Base-by-base conservation (phyloP, 108 stramenopile species). In the Pelagomonas calceolata region DNA sequence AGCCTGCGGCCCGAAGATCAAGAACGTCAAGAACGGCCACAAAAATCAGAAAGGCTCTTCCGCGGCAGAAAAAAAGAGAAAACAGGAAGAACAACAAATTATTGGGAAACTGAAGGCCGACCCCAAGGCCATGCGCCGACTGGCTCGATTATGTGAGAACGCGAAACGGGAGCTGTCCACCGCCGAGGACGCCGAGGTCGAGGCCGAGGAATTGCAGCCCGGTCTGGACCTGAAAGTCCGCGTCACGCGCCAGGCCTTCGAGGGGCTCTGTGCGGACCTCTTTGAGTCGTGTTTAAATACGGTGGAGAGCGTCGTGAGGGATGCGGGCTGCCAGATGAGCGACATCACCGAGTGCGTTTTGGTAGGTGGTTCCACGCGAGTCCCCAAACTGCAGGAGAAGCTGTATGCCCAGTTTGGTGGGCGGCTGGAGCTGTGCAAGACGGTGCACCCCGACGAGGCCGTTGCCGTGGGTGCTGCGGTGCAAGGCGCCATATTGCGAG, bases 391-490 rank as follows among this genome's bases (percentile, higher is more conserved):
- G 33, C 85, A 86, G 68, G 76, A 82, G 32, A 68, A 75, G 33
- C 71, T 91, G 60, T 79, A 68, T 70, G 72, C 80, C 46, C 79
- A 89, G 75, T 90, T 91, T 82, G 80, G 43, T 32, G 86, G 85
- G 34, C 73, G 84, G 43, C 72, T 91, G 63, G 85, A 86, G 68
- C 68, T 88, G 4, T 88, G 87, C 78, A 88, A 88, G 72, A 75
- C 80, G 4, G 81, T 88, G n/a, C 85, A 88, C 78, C 85, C 87
- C 4, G 87, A 88, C 76, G 87, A 88, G 81, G 84, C 85, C 32
- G 84, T 87, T 15, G 87, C 88, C 12, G 73, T 83, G 39, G 88
- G 88, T 44, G 88, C 88, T n/a, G 85, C 88, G 37, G 87, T 89
- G 0, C 86, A 89, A 68, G 88, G 85, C 17, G 82, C 85, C 66